Percentiles rank a stretch among this genome's conserved stretches.
Conservation (phyloP, 2,329 filamentous ascomycete genomes). For the Fusarium sp. region DNA sequence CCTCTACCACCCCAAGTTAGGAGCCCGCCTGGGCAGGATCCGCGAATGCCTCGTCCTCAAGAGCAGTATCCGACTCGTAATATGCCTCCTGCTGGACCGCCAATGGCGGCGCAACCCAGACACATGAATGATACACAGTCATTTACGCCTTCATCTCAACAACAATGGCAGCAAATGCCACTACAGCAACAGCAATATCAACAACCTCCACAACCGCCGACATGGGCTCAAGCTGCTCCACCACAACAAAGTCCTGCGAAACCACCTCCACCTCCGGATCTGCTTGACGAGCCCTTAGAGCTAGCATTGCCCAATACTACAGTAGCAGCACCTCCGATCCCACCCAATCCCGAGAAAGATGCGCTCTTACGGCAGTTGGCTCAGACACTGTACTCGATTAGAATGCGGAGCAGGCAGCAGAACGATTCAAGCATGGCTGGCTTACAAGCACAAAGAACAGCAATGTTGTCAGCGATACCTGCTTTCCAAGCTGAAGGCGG, state of each 20-base stretch:
- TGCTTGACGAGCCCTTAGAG: conserved; percentile 67
- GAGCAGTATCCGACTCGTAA: conserved; percentile 36
- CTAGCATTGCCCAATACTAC: conserved; percentile 61
- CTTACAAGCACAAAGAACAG: conserved; percentile 80
- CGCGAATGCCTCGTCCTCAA: conserved; percentile 24
- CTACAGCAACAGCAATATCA: conserved; percentile 34
- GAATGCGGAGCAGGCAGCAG: conserved; percentile 75
- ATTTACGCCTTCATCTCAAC: conserved; percentile 29
- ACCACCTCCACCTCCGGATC: conserved; percentile 59
- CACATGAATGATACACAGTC: conserved; percentile 34
- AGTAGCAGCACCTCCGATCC: conserved; percentile 82
- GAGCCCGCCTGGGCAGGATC: conserved; percentile 22
- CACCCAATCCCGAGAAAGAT: conserved; percentile 96
- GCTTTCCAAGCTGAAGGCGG: conserved; percentile 79
- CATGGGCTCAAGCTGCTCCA: conserved; percentile 43
- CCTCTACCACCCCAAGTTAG: conserved; percentile 54
- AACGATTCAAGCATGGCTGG: conserved; percentile 80
- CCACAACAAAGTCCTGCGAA: conserved; percentile 36
- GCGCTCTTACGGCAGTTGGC: conserved; percentile 83
- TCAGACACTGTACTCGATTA: conserved; percentile 73
- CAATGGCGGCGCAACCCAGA: conserved; percentile 25
- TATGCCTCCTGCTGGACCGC: conserved; percentile 24
- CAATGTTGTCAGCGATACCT: conserved; percentile 76
- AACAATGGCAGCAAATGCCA: conserved; percentile 44
- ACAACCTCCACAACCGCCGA: conserved; percentile 38